Base-by-base conservation (phyloP, 768 basidiomycete species). In the Rhodocollybia butyracea region DNA sequence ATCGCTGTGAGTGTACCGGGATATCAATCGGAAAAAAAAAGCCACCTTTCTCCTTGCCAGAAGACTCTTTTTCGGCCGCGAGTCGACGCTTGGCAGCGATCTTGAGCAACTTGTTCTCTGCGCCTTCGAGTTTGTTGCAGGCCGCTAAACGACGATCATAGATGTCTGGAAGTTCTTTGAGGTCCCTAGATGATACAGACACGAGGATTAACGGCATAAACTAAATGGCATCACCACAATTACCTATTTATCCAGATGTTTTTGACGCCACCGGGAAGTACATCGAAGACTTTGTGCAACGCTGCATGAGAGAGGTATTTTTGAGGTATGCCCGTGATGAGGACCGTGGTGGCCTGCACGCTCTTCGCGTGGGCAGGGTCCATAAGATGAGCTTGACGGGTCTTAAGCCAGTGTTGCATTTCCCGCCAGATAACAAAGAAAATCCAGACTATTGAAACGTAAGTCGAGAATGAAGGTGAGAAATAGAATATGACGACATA, bases 211-310 rank as follows among this genome's bases (percentile, higher is more conserved):
- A 29, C n/a, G n/a, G 19, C 34, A 30, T 51, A 34, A 52, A 46
- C 0, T 45, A 2, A 45, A 40, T n/a, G 50, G 51, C 8, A 26
- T 21, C 13, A 21, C 43, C 15, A 31, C 32, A 22, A 21, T 39
- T 55, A 86, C 85, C 90, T 80, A 68, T 94, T 96, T 36, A 98
- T 78, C 94, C 96, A 99, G 34, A 99, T 84, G 60, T 84, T 83
- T 66, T 85, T 86, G 7, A 95, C 89, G 15, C 95, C 95, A 10
- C 95, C 95, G 0, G 97, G 96, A 2, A 98, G 78, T 55, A 82
- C 80, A n/a, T 81, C 79, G 69, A 91, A 96, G 11, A 96, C 70
- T 46, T 81, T 75, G 40, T 68, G 72, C 27, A 97, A 76, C 3
- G 84, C 84, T 6, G 76, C 70, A 60, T 88, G 86, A 36, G 85